These are phyloP conservation scores for Oryza meridionalis DNA, from an alignment of 176 grass and related monocot species.

Conservation along the genomic window DNA sequence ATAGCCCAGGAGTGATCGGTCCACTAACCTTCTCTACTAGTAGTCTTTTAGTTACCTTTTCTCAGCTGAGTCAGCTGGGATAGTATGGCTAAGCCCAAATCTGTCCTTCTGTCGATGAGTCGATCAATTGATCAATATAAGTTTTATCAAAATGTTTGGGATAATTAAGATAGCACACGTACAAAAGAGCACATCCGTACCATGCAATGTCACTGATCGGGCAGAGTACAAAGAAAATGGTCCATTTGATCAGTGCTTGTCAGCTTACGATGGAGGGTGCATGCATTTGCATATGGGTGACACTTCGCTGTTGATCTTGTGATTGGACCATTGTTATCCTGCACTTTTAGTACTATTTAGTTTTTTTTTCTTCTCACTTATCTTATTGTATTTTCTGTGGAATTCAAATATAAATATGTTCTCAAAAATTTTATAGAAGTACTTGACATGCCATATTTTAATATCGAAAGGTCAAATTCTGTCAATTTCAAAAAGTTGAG, in stretches of 20 bases:
- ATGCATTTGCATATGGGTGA: neutral
- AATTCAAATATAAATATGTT: neutral
- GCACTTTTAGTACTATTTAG: neutral
- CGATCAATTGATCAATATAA: neutral
- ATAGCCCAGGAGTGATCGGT: neutral
- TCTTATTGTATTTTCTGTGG: neutral
- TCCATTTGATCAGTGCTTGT: neutral
- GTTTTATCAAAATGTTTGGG: neutral
- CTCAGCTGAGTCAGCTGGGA: neutral
- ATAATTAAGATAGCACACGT: neutral
- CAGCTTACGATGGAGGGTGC: neutral
- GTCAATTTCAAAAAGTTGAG: no score
- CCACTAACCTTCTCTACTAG: neutral
- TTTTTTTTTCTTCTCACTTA: neutral
- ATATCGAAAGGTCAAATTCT: no score
- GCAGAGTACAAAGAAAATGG: neutral
- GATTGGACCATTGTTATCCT: neutral
- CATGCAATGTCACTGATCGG: neutral
- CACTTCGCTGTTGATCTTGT: neutral
- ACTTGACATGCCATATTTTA: no score
- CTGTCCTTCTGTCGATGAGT: neutral
- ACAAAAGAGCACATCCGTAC: neutral
- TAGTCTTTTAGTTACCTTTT: neutral
- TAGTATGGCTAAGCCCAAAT: conserved; percentile 3
- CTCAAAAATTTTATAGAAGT: no score